Evolutionary conservation across 306 rosid genomes (phyloP).

Genomic region (Ceratonia siliqua): DNA sequence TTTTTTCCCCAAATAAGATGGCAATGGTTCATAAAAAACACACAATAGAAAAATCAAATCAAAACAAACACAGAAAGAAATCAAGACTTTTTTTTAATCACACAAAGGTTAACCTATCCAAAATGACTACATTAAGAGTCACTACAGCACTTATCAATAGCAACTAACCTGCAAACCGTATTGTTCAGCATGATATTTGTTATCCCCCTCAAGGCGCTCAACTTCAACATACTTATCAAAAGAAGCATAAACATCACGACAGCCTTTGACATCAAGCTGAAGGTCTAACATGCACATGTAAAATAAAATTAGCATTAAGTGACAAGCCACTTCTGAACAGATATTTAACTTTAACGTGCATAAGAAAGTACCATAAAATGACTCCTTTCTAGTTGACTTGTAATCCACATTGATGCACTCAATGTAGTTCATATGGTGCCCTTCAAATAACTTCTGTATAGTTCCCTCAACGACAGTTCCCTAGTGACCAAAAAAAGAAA

Average conservation of each 20-base stretch:
- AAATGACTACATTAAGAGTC: not conserved
- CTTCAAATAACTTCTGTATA: slow-evolving; percentile 95
- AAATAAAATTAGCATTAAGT: slow-evolving; percentile 33
- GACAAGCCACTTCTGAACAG: slow-evolving; percentile 22
- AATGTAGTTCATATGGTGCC: slow-evolving; percentile 97
- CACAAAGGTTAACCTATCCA: slow-evolving; percentile 1
- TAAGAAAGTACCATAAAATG: slow-evolving; percentile 80
- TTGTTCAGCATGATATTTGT: slow-evolving; percentile 95
- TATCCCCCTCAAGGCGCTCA: slow-evolving; percentile 96
- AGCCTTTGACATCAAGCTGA: slow-evolving; percentile 99
- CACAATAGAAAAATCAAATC: not conserved
- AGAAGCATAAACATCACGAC: slow-evolving; percentile 94
- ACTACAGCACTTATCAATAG: slow-evolving; percentile 7
- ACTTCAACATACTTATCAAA: slow-evolving; percentile 99
- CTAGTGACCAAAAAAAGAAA: slow-evolving; percentile 43
- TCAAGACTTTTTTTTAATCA: not conserved
- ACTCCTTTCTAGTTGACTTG: slow-evolving; percentile 97
- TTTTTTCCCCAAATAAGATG: not conserved
- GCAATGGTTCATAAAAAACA: not conserved
- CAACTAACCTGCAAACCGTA: slow-evolving; percentile 91
- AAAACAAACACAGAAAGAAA: not conserved
- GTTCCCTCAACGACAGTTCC: slow-evolving; percentile 99
- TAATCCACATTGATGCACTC: slow-evolving; percentile 99
- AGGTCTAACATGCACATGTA: slow-evolving; percentile 62
- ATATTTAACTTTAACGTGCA: slow-evolving; percentile 13